These are phyloP conservation scores for Rosa rugosa DNA, from an alignment of 306 rosid species.

Conservation along the genomic window DNA sequence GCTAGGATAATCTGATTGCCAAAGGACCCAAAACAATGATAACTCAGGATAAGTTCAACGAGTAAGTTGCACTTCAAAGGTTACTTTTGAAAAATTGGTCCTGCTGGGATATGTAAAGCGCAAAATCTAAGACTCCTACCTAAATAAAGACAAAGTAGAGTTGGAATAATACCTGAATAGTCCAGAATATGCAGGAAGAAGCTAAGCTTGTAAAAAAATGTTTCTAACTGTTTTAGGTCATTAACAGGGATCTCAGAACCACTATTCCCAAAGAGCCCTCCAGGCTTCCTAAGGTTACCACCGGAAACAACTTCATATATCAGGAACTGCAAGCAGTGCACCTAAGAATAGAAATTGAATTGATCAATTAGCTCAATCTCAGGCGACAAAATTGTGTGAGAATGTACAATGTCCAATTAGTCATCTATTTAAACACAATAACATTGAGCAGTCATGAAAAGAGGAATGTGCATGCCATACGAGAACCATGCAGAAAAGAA, in stretches of 20 bases:
- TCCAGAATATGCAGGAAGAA: conserved; percentile 92
- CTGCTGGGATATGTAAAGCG: not conserved
- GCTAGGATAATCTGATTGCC: not conserved
- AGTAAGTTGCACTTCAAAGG: not conserved
- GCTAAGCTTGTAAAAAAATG: conserved; percentile 93
- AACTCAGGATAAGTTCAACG: not conserved
- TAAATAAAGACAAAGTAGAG: conserved; percentile 13
- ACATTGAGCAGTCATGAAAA: not conserved
- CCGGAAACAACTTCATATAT: conserved; percentile 98
- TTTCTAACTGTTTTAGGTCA: conserved; percentile 87
- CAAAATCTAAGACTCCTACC: not conserved
- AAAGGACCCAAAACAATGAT: not conserved
- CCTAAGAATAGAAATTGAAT: conserved; percentile 51
- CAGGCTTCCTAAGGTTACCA: conserved; percentile 98
- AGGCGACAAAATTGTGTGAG: not conserved
- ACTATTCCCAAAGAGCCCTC: conserved; percentile 95
- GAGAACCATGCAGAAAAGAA: not conserved
- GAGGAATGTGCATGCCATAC: not conserved
- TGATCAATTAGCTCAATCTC: conserved; percentile 23
- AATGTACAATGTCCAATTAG: not conserved
- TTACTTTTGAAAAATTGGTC: not conserved
- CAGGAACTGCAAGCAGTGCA: conserved; percentile 96
- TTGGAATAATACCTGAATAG: conserved; percentile 65
- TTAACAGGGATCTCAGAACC: conserved; percentile 92
- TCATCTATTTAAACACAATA: not conserved